These are phyloP conservation scores for Mycena sp. DNA, from an alignment of 1,284 basidiomycete species.

Conservation along the genomic window DNA sequence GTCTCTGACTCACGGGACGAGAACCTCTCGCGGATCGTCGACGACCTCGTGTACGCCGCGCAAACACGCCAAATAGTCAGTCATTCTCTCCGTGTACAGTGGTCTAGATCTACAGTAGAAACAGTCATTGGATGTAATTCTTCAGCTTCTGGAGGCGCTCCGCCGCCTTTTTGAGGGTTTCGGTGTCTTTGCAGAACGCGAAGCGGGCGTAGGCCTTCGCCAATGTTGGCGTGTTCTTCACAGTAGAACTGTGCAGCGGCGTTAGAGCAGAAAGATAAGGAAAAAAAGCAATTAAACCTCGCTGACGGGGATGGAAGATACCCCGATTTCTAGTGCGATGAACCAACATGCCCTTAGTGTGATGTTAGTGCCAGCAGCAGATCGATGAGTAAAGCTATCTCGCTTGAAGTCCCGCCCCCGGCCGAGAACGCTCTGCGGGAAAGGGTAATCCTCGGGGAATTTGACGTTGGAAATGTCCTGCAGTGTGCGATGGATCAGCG, in stretches of 20 bases:
- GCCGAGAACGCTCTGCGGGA: slow-evolving; percentile 80
- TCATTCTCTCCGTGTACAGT: too few relatives aligned
- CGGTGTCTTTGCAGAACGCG: slow-evolving; percentile 93
- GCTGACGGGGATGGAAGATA: slow-evolving; percentile 93
- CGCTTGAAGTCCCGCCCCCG: slow-evolving; percentile 90
- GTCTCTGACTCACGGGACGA: slow-evolving; percentile 54
- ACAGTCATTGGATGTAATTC: slow-evolving; percentile 67
- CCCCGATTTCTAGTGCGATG: slow-evolving; percentile 87
- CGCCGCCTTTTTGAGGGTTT: slow-evolving; percentile 81
- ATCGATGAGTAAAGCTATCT: slow-evolving; percentile 34
- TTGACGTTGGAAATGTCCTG: slow-evolving; percentile 86
- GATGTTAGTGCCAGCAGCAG: slow-evolving; percentile 6
- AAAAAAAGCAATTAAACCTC: slow-evolving; percentile 64
- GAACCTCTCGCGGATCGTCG: slow-evolving; percentile 77
- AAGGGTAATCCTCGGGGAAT: slow-evolving; percentile 86
- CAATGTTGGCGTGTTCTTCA: slow-evolving; percentile 83
- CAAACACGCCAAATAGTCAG: too few relatives aligned
- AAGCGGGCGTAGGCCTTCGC: slow-evolving; percentile 89
- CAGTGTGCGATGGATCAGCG: slow-evolving; percentile 22
- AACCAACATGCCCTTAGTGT: slow-evolving; percentile 84
- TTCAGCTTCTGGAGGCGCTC: slow-evolving; percentile 80
- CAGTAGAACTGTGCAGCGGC: slow-evolving; percentile 80
- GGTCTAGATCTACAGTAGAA: too few relatives aligned
- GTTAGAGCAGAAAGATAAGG: slow-evolving; percentile 8
- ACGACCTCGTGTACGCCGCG: slow-evolving; percentile 54